A percentile compares a stretch with the other conserved stretches of the same genome.
Evolutionary conservation across 352 stramenopile genomes (phyloP).

Genomic region (Thalassiosira mediterranea): DNA sequence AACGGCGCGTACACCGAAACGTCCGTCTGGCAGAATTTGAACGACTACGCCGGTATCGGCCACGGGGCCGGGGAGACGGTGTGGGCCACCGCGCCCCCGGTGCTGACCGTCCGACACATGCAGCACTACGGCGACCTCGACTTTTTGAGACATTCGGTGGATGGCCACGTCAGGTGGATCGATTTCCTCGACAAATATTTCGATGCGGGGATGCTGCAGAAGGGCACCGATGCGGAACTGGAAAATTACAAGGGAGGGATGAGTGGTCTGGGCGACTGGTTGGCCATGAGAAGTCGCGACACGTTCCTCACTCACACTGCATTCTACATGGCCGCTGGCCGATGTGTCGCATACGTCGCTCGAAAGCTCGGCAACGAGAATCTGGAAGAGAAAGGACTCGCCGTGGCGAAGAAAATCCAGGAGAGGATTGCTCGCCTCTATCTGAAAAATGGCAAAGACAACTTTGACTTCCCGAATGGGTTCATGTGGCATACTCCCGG

Average conservation of each 20-base stretch:
- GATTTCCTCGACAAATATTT: conserved; percentile 37
- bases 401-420: conserved; percentile 18
- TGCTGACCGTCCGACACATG: conserved; percentile 41
- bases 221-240: conserved; percentile 28
- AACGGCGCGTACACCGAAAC: conserved; percentile 48
- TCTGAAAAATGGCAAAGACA: conserved; percentile 47
- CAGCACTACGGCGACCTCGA: conserved; percentile 49
- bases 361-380: conserved; percentile 18
- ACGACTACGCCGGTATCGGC: conserved; percentile 43
- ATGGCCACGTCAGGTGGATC: conserved; percentile 30
- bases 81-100: conserved; percentile 39
- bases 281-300: conserved; percentile 35
- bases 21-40: conserved; percentile 38
- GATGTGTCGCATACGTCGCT: conserved; percentile 48
- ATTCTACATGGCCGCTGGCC: conserved; percentile 48
- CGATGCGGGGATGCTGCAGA: conserved; percentile 29
- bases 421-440: conserved; percentile 36
- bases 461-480: conserved; percentile 39
- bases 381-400: conserved; percentile 19
- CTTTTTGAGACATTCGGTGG: conserved; percentile 26
- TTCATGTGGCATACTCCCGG: conserved; percentile 24
- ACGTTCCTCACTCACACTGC: conserved; percentile 48
- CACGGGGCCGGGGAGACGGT: conserved; percentile 44
- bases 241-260: conserved; percentile 19
- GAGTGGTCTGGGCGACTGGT: conserved; percentile 51